Percentiles rank a stretch among this genome's conserved stretches.
Evolutionary conservation across 257 asterid genomes (phyloP).

Genomic region (Capsicum chinense): DNA sequence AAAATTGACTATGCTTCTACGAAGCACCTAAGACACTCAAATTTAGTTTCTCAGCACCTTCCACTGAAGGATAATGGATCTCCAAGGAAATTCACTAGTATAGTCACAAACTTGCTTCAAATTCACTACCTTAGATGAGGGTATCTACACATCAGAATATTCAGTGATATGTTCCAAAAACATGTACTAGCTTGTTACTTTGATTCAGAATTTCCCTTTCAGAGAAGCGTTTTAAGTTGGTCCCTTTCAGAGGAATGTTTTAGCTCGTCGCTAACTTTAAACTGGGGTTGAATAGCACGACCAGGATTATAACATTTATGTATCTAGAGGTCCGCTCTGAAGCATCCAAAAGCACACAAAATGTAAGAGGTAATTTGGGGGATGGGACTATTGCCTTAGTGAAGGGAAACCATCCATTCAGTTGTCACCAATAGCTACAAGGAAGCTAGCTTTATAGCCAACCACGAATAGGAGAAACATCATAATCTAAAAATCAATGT

Average conservation of each 20-base stretch:
- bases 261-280: conserved; percentile 1
- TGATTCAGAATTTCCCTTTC: not conserved
- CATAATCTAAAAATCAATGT: not conserved
- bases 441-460: not conserved
- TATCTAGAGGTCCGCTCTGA: conserved; percentile 18
- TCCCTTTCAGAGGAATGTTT: not conserved
- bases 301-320: conserved; percentile 2
- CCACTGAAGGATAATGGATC: not conserved
- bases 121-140: not conserved
- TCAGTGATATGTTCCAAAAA: not conserved
- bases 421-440: not conserved
- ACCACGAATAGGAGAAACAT: not conserved
- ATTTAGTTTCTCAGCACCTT: not conserved
- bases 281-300: not conserved
- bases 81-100: conserved; percentile 10
- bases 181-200: not conserved
- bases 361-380: too few species aligned
- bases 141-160: conserved; percentile 7
- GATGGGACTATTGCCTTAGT: not conserved
- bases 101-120: not conserved
- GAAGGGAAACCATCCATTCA: not conserved
- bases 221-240: not conserved
- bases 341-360: conserved; percentile 6
- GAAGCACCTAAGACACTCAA: not conserved
- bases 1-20: not conserved